Percentiles rank a stretch among this genome's conserved stretches.
These are phyloP conservation scores for Zelonia costaricensis DNA, from an alignment of 208 protist genomes.

Conservation along the genomic window DNA sequence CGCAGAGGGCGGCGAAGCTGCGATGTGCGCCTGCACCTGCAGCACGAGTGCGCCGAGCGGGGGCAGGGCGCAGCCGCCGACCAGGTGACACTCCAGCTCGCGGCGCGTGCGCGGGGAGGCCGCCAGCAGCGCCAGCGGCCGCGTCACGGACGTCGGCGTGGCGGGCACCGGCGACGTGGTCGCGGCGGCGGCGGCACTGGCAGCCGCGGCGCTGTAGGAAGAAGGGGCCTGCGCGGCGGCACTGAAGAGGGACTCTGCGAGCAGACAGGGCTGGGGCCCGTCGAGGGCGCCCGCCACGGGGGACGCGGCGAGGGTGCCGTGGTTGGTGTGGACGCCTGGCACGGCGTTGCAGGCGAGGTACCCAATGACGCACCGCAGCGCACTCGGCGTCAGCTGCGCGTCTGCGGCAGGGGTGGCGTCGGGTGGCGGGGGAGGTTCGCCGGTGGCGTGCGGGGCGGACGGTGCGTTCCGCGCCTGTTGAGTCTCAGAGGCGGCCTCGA, in stretches of 20 bases:
- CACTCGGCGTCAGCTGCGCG: neutral
- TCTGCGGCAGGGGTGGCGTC: no score
- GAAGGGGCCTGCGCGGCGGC: constrained; percentile 9
- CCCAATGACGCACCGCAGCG: neutral
- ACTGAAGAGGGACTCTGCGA: constrained; percentile 7
- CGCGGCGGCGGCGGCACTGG: neutral
- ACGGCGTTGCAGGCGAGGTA: constrained; percentile 6
- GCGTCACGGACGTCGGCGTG: constrained; percentile 10
- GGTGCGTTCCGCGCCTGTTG: neutral
- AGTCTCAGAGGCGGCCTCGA: no score
- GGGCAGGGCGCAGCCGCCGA: constrained; percentile 43
- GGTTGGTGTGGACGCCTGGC: neutral
- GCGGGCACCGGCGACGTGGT: neutral
- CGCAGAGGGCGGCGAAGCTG: no score
- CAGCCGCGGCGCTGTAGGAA: neutral
- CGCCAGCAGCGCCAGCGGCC: constrained; percentile 48
- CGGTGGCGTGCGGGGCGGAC: neutral
- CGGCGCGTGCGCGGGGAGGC: constrained; percentile 30
- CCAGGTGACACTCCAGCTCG: constrained; percentile 33
- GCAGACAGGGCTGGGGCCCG: no score
- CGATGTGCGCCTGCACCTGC: constrained; percentile 13
- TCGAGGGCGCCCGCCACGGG: no score
- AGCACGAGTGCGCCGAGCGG: constrained; percentile 43
- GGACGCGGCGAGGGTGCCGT: no score
- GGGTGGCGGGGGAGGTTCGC: neutral